Conservation (phyloP, 176 grass and related monocot species). For the Hordeum marinum region DNA sequence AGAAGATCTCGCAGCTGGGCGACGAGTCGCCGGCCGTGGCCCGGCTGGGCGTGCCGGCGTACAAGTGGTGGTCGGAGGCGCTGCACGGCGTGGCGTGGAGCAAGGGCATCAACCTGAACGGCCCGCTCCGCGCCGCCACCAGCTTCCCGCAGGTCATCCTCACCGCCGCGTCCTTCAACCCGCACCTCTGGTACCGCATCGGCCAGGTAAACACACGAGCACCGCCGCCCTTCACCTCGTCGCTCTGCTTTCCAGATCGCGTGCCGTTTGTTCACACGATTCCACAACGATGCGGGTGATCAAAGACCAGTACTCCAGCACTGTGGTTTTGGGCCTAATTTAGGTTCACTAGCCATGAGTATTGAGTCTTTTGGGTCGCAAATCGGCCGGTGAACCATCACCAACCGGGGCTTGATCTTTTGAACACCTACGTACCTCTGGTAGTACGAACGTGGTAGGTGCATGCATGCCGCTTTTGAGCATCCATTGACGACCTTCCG, state of each 20-base stretch:
- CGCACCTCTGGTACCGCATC: constrained; percentile 82
- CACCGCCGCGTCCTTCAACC: constrained; percentile 81
- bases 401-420: not conserved
- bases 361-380: too few relatives aligned
- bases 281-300: too few relatives aligned
- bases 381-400: not conserved
- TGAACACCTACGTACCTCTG: not conserved
- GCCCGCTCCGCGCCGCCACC: constrained; percentile 58
- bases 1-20: constrained; percentile 87
- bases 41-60: constrained; percentile 70
- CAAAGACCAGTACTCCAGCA: too few relatives aligned
- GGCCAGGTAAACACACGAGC: constrained; percentile 54
- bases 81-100: constrained; percentile 66
- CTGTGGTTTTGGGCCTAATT: not conserved
- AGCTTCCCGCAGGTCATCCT: constrained; percentile 98
- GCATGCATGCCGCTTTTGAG: constrained; percentile 17
- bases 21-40: constrained; percentile 58
- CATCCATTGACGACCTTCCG: too few relatives aligned
- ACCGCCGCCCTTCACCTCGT: not conserved
- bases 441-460: constrained; percentile 1
- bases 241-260: not conserved
- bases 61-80: constrained; percentile 99
- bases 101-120: constrained; percentile 69
- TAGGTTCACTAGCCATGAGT: not conserved
- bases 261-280: too few relatives aligned